A percentile compares a stretch with the other conserved stretches of the same genome.
Evolutionary conservation across 2,329 filamentous ascomycete genomes (phyloP).

Genomic region (Scedosporium aurantiacum): DNA sequence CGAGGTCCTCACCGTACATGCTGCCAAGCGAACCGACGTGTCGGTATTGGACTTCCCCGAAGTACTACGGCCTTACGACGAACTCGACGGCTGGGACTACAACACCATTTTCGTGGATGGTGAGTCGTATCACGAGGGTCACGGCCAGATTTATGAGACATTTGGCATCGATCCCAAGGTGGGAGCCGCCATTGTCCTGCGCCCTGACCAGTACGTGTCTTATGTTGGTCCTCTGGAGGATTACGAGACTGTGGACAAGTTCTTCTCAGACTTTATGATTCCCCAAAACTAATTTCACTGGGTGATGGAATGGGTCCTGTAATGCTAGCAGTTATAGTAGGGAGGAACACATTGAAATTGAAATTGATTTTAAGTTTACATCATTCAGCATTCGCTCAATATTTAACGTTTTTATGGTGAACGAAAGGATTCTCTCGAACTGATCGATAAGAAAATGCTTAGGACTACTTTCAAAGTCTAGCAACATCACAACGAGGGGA

Average conservation of each 20-base stretch:
- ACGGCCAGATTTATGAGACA: background rate
- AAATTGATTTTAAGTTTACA: too few species aligned
- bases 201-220: background rate
- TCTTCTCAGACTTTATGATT: background rate
- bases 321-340: too few species aligned
- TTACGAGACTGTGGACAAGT: background rate
- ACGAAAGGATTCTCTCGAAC: too few species aligned
- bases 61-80: slow-evolving; percentile 34
- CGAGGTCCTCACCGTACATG: slow-evolving; percentile 51
- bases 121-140: slow-evolving; percentile 30
- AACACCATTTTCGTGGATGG: slow-evolving; percentile 46
- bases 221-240: background rate
- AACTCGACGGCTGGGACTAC: slow-evolving; percentile 42
- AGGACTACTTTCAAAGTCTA: too few species aligned
- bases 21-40: slow-evolving; percentile 33
- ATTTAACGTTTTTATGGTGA: too few species aligned
- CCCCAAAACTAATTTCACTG: background rate
- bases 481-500: too few species aligned
- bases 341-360: too few species aligned
- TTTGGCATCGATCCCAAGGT: background rate
- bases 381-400: too few species aligned
- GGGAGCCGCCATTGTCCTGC: background rate
- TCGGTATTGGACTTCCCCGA: slow-evolving; percentile 44
- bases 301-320: too few species aligned
- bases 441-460: too few species aligned